These are phyloP conservation scores for Didymella lethalis DNA, from an alignment of 2,329 filamentous ascomycete species.

Conservation along the genomic window DNA sequence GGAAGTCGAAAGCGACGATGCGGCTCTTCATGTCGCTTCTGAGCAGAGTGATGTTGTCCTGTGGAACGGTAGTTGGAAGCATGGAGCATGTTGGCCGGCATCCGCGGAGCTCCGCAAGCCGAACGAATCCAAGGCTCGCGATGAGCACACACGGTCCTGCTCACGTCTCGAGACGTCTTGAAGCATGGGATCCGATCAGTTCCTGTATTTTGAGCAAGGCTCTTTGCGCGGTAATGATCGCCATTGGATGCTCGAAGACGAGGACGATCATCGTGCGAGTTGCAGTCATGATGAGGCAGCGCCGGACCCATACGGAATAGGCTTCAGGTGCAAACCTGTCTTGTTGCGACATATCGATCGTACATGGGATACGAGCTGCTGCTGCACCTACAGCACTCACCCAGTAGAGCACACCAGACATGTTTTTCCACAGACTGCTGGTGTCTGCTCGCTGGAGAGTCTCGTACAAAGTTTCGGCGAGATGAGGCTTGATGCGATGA, in stretches of 20 bases:
- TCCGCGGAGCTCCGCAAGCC: slow-evolving; percentile 20
- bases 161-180: slow-evolving; percentile 8
- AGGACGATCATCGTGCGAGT: slow-evolving; percentile 37
- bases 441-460: slow-evolving; percentile 35
- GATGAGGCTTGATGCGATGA: slow-evolving; percentile 12
- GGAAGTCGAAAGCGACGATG: neutral
- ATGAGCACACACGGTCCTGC: neutral
- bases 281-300: slow-evolving; percentile 41
- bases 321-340: slow-evolving; percentile 19
- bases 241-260: slow-evolving; percentile 39
- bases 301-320: slow-evolving; percentile 35
- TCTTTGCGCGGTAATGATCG: slow-evolving; percentile 36
- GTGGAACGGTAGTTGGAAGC: neutral
- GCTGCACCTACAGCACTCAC: slow-evolving; percentile 42
- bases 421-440: slow-evolving; percentile 41
- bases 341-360: slow-evolving; percentile 23
- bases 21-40: neutral
- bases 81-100: slow-evolving; percentile 7
- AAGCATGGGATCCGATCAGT: slow-evolving; percentile 26
- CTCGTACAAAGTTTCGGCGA: slow-evolving; percentile 35
- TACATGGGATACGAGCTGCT: slow-evolving; percentile 33
- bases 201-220: slow-evolving; percentile 41
- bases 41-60: neutral
- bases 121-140: slow-evolving; percentile 10
- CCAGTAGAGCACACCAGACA: slow-evolving; percentile 49